A percentile compares a stretch with the other conserved stretches of the same genome.
Evolutionary conservation across 106 monocot species (phyloP).

Genomic region (Triglochin maritima): DNA sequence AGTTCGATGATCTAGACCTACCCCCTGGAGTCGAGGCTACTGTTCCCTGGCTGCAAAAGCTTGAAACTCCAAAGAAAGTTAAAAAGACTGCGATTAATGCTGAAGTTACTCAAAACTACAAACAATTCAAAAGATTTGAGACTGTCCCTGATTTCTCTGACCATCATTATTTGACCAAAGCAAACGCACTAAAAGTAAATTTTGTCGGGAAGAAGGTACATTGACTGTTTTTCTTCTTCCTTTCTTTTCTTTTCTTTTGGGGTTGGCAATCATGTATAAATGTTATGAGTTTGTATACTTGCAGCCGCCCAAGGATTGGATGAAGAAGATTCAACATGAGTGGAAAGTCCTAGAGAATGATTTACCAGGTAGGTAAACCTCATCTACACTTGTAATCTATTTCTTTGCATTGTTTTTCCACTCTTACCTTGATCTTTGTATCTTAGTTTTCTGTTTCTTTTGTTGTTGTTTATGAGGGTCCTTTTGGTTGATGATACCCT

Average conservation of each 20-base stretch:
- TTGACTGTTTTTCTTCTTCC: too few species aligned
- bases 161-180: constrained; percentile 36
- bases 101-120: not conserved
- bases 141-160: constrained; percentile 36
- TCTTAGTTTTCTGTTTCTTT: not conserved
- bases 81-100: not conserved
- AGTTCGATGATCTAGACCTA: constrained; percentile 50
- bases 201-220: constrained; percentile 26
- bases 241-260: too few species aligned
- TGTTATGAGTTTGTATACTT: not conserved
- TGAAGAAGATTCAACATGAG: constrained; percentile 17
- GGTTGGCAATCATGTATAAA: too few species aligned
- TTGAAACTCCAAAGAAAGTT: constrained; percentile 2
- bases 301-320: constrained; percentile 16
- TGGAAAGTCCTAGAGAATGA: constrained; percentile 21
- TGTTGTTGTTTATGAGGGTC: not conserved
- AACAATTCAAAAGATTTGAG: constrained; percentile 66
- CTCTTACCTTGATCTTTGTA: too few species aligned
- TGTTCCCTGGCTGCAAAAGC: constrained; percentile 46
- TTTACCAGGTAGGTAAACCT: constrained; percentile 15
- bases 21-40: constrained; percentile 48
- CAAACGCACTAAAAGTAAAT: not conserved
- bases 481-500: not conserved
- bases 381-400: not conserved
- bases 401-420: not conserved